Evolutionary conservation across 495 filamentous ascomycete species (phyloP).

Genomic region (Sordaria brevicollis): DNA sequence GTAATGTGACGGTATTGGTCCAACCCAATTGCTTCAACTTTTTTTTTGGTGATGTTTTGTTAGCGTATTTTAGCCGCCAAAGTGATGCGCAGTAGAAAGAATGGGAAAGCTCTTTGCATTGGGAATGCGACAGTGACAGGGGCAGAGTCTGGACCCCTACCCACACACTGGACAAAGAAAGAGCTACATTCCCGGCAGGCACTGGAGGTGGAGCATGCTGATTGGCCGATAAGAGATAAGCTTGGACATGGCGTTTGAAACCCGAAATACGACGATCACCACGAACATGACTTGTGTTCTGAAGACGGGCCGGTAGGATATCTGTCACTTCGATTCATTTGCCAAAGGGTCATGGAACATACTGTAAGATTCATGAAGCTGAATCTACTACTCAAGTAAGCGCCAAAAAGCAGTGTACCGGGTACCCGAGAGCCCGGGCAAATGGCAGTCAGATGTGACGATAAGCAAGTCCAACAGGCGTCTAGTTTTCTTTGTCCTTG

Average conservation of each 20-base stretch:
- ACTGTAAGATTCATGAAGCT: too few species aligned
- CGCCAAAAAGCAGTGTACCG: too few species aligned
- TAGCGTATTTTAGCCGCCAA: background rate
- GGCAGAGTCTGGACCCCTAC: background rate
- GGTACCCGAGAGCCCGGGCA: too few species aligned
- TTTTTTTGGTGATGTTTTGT: background rate
- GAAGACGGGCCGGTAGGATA: background rate
- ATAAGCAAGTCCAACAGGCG: background rate
- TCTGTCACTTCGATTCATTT: background rate
- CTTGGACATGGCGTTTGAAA: background rate
- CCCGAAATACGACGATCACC: background rate
- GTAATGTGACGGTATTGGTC: background rate
- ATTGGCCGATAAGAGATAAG: background rate
- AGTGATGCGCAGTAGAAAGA: background rate
- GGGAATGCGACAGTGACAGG: background rate
- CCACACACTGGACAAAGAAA: background rate
- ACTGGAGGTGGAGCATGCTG: background rate
- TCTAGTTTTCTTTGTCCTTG: background rate
- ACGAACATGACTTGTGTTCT: background rate
- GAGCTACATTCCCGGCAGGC: background rate
- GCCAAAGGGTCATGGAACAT: background rate
- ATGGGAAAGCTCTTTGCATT: background rate
- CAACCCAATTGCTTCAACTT: background rate
- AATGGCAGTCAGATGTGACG: background rate
- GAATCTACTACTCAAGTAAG: too few species aligned